phyloP scores from a whole-genome alignment of 2,329 filamentous ascomycete species.

The Zasmidium angulare region DNA sequence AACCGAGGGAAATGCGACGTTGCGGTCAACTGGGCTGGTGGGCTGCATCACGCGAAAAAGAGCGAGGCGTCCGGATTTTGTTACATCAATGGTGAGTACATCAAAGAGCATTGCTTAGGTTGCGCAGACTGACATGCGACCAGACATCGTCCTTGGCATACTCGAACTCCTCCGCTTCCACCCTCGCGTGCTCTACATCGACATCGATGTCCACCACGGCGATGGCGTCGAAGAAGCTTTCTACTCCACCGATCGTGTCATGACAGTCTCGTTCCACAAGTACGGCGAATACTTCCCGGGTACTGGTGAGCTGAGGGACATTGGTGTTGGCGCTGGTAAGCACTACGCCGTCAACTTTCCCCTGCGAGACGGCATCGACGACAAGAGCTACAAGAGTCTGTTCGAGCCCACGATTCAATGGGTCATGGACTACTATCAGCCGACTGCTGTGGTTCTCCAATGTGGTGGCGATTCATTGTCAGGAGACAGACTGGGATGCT shows the following conservation, averaged over 20 bases:
- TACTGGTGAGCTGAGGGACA: slow-evolving; percentile 67
- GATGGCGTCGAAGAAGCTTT: slow-evolving; percentile 72
- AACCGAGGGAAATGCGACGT: slow-evolving; percentile 69
- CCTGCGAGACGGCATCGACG: slow-evolving; percentile 67
- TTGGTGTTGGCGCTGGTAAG: slow-evolving; percentile 66
- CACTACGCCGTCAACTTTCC: slow-evolving; percentile 70
- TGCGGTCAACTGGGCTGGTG: slow-evolving; percentile 55
- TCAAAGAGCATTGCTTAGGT: neutral
- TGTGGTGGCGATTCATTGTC: slow-evolving; percentile 68
- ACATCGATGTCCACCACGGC: slow-evolving; percentile 67
- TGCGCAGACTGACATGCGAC: slow-evolving; percentile 3
- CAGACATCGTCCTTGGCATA: slow-evolving; percentile 66
- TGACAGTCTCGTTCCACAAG: slow-evolving; percentile 72
- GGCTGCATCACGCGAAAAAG: slow-evolving; percentile 51
- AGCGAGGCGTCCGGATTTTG: slow-evolving; percentile 50
- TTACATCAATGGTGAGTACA: slow-evolving; percentile 46
- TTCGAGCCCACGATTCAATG: slow-evolving; percentile 68
- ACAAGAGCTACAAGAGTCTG: slow-evolving; percentile 65
- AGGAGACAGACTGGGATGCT: slow-evolving; percentile 66
- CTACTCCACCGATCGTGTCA: slow-evolving; percentile 69
- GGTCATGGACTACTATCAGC: slow-evolving; percentile 68
- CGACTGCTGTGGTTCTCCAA: slow-evolving; percentile 67
- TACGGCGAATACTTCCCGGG: slow-evolving; percentile 73
- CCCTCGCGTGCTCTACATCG: slow-evolving; percentile 64
- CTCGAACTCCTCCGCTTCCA: slow-evolving; percentile 65